A percentile compares a stretch with the other conserved stretches of the same genome.
phyloP scores from a whole-genome alignment of 106 monocot species.

The Iris macrosiphon region DNA sequence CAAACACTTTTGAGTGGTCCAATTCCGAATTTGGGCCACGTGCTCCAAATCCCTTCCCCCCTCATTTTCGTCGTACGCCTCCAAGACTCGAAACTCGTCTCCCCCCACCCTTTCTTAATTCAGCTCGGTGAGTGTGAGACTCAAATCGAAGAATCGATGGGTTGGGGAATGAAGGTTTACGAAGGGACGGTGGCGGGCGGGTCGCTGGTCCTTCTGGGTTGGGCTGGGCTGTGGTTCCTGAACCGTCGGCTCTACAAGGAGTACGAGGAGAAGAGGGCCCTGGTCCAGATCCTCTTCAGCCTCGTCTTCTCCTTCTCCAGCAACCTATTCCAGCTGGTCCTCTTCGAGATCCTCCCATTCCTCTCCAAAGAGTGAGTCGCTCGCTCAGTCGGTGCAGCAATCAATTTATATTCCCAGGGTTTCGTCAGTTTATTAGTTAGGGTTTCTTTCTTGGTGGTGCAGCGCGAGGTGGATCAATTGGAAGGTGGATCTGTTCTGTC shows the following conservation, averaged over 20 bases:
- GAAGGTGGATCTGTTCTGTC: constrained; percentile 86
- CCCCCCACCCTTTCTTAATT: too few relatives aligned
- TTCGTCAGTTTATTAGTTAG: background rate
- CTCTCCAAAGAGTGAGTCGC: constrained; percentile 93
- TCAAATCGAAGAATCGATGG: constrained; percentile 25
- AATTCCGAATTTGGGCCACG: too few relatives aligned
- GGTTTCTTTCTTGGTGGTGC: constrained; percentile 17
- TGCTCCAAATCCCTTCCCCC: too few relatives aligned
- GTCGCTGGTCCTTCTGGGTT: constrained; percentile 62
- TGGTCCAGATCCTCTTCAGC: constrained; percentile 96
- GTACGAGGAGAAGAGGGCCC: constrained; percentile 96
- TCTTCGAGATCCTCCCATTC: constrained; percentile 92
- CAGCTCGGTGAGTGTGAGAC: too few relatives aligned
- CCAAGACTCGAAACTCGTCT: too few relatives aligned
- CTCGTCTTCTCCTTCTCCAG: constrained; percentile 96
- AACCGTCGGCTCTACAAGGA: constrained; percentile 94
- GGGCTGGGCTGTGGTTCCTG: constrained; percentile 96
- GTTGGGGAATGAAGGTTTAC: constrained; percentile 58
- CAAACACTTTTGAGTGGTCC: too few relatives aligned
- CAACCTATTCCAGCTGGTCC: constrained; percentile 96
- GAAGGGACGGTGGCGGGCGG: constrained; percentile 53
- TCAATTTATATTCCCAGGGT: background rate
- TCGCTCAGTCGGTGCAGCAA: background rate
- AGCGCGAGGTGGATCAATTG: constrained; percentile 96
- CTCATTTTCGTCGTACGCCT: too few relatives aligned